Conservation (phyloP, 2,329 filamentous ascomycete species). For the Xylariaceae sp. region DNA sequence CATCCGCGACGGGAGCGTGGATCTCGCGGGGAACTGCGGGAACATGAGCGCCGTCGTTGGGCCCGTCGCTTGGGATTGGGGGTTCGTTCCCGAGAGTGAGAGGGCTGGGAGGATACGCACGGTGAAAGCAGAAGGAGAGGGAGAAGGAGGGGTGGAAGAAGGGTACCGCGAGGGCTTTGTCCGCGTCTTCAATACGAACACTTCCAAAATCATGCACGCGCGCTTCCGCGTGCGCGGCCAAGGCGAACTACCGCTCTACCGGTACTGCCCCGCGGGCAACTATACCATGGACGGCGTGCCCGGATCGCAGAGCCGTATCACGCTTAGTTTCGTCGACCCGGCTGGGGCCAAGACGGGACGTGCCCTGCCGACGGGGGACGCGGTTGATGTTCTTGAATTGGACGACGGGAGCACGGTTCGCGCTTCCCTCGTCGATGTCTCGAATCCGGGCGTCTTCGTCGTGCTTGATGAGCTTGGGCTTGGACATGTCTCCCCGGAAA, state of each 20-base stretch:
- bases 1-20: constrained; percentile 58
- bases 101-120: not conserved
- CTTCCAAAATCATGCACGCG: constrained; percentile 45
- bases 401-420: constrained; percentile 39
- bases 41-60: constrained; percentile 66
- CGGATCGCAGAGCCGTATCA: constrained; percentile 45
- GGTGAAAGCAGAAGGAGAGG: not conserved
- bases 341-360: constrained; percentile 51
- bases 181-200: constrained; percentile 45
- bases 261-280: constrained; percentile 42
- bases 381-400: constrained; percentile 43
- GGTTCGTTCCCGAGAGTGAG: constrained; percentile 45
- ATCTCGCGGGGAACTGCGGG: constrained; percentile 66
- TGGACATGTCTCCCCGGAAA: not conserved
- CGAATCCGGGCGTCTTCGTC: constrained; percentile 52
- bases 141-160: not conserved
- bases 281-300: constrained; percentile 51
- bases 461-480: constrained; percentile 42
- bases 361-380: constrained; percentile 48
- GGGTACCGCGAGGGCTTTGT: constrained; percentile 33
- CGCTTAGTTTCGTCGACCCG: constrained; percentile 48
- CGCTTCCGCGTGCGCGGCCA: constrained; percentile 44
- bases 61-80: constrained; percentile 64
- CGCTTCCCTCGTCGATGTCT: constrained; percentile 50
- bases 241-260: constrained; percentile 27